A percentile compares a stretch with the other conserved stretches of the same genome.
Conservation (phyloP, 495 filamentous ascomycete species). For the Trichocladium uniseriatum region DNA sequence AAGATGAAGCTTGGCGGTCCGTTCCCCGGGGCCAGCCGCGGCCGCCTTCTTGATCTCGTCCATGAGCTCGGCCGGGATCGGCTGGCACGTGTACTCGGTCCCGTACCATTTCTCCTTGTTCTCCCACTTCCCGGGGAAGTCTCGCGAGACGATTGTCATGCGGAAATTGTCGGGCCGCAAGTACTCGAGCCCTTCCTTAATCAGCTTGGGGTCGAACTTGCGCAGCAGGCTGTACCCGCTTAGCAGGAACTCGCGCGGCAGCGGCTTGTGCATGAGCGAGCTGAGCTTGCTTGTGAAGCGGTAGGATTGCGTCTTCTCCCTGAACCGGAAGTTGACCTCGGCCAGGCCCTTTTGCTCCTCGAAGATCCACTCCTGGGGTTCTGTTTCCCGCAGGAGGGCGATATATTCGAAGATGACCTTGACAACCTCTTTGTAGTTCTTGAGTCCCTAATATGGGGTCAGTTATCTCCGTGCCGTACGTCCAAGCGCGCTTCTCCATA, state of each 20-base stretch:
- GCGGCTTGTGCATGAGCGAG: conserved; percentile 78
- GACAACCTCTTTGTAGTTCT: conserved; percentile 76
- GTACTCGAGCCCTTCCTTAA: conserved; percentile 64
- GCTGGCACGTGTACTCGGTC: conserved; percentile 81
- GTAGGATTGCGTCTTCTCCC: conserved; percentile 82
- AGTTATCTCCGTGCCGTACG: not conserved
- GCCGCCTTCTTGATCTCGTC: conserved; percentile 56
- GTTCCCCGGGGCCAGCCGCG: conserved; percentile 43
- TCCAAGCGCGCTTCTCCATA: conserved; percentile 9
- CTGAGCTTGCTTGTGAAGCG: conserved; percentile 77
- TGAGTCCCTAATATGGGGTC: conserved; percentile 39
- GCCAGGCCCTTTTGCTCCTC: conserved; percentile 81
- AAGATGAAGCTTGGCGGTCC: conserved; percentile 67
- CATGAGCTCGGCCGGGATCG: conserved; percentile 70
- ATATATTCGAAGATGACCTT: conserved; percentile 93
- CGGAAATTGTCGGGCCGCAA: conserved; percentile 85
- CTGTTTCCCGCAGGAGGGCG: conserved; percentile 68
- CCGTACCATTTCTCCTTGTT: conserved; percentile 96
- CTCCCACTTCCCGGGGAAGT: conserved; percentile 77
- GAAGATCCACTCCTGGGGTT: conserved; percentile 86
- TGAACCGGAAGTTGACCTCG: conserved; percentile 90
- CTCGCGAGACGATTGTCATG: conserved; percentile 68
- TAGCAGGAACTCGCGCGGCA: conserved; percentile 77
- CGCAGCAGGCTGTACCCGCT: conserved; percentile 60
- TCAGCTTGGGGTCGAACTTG: conserved; percentile 66